Base-by-base conservation (phyloP, 2,329 filamentous ascomycete species). In the Colletotrichum sp. region DNA sequence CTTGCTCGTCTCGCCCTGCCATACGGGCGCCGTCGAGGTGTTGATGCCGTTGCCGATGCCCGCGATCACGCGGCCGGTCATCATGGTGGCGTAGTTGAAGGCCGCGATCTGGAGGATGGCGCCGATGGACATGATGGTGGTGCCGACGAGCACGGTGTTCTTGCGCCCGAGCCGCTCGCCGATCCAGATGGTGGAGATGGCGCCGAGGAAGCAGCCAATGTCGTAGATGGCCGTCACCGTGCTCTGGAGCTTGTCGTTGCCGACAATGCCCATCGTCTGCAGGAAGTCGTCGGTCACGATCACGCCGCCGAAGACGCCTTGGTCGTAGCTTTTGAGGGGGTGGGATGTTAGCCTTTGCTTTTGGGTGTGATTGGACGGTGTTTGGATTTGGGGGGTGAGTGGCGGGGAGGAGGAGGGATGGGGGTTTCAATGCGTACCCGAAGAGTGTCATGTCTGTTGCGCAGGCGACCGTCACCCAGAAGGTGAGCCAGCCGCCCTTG, bases 191-290 rank as follows among this genome's bases (percentile, higher is more conserved):
- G 81, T 81, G 13, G 79, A 77, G 13, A 85, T 75, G 32, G 83
- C 82, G 18, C 91, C 91, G 59, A 92, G 82, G 81, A 92, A 92
- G 80, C 90, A 92, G 10, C 90, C 90, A 36, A 92, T 85, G 77
- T 92, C 89, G 80, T 92, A 92, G 70, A 91, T 88, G 3, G 90
- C 90, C 1, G 89, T 90, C 13, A 91, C 88, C 0, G 89, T 90
- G n/a, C 83, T 80, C 48, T 82, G 68, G 82, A 85, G 67, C 81
- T 84, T 34, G 81, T 82, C 16, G 82, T 81, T 28, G 85, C 85
- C 85, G 34, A 80, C 82, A 3, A 90, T 84, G 68, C 86, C 81
- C 60, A 88, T 85, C 2, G 85, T 81, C 5, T 81, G 72, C 6
- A 89, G 81, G 75, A 86, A 89, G 66, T 89, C 84, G 13, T 85